Evolutionary conservation across 306 rosid species (phyloP).

Genomic region (Fragaria iinumae): DNA sequence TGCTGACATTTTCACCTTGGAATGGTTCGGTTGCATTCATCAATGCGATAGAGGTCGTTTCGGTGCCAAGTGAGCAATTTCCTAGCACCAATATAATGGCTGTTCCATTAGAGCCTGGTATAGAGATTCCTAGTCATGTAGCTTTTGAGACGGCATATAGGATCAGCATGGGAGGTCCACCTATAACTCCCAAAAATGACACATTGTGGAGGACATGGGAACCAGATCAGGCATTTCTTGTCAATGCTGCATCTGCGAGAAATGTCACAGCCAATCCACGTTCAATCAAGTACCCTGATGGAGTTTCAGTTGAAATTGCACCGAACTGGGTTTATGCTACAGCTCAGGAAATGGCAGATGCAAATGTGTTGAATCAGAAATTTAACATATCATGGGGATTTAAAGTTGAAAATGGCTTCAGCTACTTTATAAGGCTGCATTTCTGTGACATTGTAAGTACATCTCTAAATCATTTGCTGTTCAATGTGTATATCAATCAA

Average conservation of each 20-base stretch:
- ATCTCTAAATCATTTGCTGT: conserved; percentile 28
- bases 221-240: conserved; percentile 30
- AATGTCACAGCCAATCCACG: conserved; percentile 23
- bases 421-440: conserved; percentile 35
- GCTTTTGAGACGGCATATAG: conserved; percentile 35
- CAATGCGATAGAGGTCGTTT: conserved; percentile 34
- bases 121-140: conserved; percentile 21
- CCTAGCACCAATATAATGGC: conserved; percentile 24
- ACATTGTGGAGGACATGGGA: conserved; percentile 41
- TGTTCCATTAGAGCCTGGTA: conserved; percentile 24
- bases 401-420: conserved; percentile 29
- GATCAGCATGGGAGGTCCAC: conserved; percentile 41
- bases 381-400: conserved; percentile 43
- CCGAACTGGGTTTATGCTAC: conserved; percentile 38
- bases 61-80: conserved; percentile 20
- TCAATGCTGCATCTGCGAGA: conserved; percentile 32
- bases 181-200: conserved; percentile 27
- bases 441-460: conserved; percentile 36
- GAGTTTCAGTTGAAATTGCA: conserved; percentile 33
- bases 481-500: conserved; percentile 39
- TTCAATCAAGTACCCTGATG: conserved; percentile 28
- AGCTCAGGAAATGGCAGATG: conserved; percentile 46
- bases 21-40: conserved; percentile 38
- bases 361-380: conserved; percentile 34
- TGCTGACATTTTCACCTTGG: conserved; percentile 24